These are phyloP conservation scores for Pseudogymnoascus sp. DNA, from an alignment of 2,329 filamentous ascomycete species.

Conservation along the genomic window DNA sequence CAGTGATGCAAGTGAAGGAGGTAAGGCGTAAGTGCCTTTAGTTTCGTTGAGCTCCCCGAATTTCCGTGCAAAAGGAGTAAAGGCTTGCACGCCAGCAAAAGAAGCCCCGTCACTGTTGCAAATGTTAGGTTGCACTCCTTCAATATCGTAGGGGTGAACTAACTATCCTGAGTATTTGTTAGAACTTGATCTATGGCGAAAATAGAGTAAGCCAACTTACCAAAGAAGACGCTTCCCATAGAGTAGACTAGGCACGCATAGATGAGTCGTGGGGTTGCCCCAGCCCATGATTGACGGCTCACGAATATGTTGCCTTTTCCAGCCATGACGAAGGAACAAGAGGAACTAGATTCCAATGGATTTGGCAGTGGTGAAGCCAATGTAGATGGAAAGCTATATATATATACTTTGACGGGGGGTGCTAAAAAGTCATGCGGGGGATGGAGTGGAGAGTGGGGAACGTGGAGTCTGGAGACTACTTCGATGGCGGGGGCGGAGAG, in stretches of 20 bases:
- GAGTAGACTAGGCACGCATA: conserved; percentile 14
- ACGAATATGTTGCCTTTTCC: conserved; percentile 16
- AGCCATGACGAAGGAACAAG: neutral
- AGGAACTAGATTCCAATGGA: neutral
- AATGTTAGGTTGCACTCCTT: neutral
- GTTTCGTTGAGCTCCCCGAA: conserved; percentile 13
- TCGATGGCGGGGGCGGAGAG: neutral
- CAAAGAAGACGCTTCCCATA: conserved; percentile 18
- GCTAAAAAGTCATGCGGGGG: neutral
- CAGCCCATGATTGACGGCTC: conserved; percentile 12
- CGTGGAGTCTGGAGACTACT: neutral
- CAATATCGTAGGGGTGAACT: neutral
- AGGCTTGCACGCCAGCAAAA: conserved; percentile 17
- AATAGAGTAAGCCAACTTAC: neutral
- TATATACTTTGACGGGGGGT: neutral
- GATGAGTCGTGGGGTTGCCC: conserved; percentile 13
- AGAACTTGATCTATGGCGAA: neutral
- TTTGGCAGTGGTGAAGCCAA: neutral
- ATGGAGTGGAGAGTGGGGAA: neutral
- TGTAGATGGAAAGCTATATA: neutral
- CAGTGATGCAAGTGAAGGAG: neutral
- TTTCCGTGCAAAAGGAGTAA: conserved; percentile 13
- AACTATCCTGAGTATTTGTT: neutral
- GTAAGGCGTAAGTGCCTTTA: neutral
- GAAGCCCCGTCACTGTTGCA: conserved; percentile 14